Evolutionary conservation across 805 yeast species (phyloP), one percentile per base, ranked within the genome.

Genomic region (Ascoidea asiatica): DNA sequence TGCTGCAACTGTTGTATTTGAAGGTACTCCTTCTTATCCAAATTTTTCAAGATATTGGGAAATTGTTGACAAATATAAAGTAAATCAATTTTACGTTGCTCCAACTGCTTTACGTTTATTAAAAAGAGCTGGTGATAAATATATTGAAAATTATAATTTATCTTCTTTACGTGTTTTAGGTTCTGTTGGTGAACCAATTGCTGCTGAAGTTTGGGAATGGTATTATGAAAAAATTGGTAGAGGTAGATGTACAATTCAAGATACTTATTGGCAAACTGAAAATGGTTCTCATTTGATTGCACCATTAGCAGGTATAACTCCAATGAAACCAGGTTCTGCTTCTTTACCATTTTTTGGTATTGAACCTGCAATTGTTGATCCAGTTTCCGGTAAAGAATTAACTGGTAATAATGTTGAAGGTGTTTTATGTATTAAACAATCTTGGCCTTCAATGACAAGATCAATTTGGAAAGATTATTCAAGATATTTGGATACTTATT

Each of bases 241-340:
- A 57, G 72, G 74, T 44, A 66, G 78, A 59, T 74, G 82, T 54
- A 81, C 81, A 59, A 73, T 83, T 50, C 69, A 80, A 55, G 94
- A 83, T 63, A 83, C 94, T 35, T 82, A 81, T 69, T 83, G 92
- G 92, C 88, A 81, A 67, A 83, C 94, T 3, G 94, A 83, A 63
- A 75, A 85, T 11, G 92, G 90, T 40, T 77, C 88, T 42, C 90
- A 83, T 58, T 67, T 83, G 59, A 75, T 83, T 48, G 74, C 86
- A 38, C 87, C 89, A 47, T 60, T 83, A 48, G 86, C 90, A 43
- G 79, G 78, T 55, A 72, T 80, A 38, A 77, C 84, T 19, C 86
- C 89, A 53, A 79, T 80, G 60, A 83, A 84, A 61, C 88, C 92
- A 11, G 92, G 94, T 48, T 77, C 86, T 39, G 90, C 90, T 2